Evolutionary conservation across 1,139 yeast genomes (phyloP).

Genomic region (Geotrichum carabidarum): DNA sequence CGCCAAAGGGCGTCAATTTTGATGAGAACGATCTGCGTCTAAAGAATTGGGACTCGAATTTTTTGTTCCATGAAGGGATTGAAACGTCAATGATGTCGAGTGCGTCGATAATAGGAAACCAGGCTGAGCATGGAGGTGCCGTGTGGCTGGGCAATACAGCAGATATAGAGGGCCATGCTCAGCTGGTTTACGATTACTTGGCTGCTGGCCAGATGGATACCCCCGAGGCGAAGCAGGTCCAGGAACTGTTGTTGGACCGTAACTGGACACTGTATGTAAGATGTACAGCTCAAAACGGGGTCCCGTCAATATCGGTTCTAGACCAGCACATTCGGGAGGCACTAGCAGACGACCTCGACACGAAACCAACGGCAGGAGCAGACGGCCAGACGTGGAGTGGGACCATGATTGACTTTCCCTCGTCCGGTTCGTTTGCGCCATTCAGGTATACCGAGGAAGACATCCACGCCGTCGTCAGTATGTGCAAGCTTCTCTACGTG

Average conservation of each 20-base stretch:
- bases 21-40: slow-evolving; percentile 31
- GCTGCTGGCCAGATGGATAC: slow-evolving; percentile 1
- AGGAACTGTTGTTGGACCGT: slow-evolving; percentile 17
- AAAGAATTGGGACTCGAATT: slow-evolving; percentile 69
- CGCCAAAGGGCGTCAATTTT: slow-evolving; percentile 23
- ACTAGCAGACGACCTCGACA: slow-evolving; percentile 9
- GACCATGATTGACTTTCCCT: slow-evolving; percentile 57
- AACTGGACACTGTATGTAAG: slow-evolving; percentile 39
- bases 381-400: slow-evolving; percentile 8
- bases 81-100: slow-evolving; percentile 82
- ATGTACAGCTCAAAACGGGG: slow-evolving; percentile 50
- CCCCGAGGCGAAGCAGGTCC: slow-evolving; percentile 6
- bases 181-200: slow-evolving; percentile 19
- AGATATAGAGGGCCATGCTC: slow-evolving; percentile 42
- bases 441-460: slow-evolving; percentile 27
- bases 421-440: slow-evolving; percentile 52
- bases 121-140: slow-evolving; percentile 30
- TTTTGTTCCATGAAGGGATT: slow-evolving; percentile 65
- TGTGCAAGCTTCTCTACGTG: slow-evolving; percentile 36
- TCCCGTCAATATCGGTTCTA: slow-evolving; percentile 42
- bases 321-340: slow-evolving; percentile 32
- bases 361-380: background rate
- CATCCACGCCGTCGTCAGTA: slow-evolving; percentile 27
- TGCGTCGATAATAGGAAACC: slow-evolving; percentile 53
- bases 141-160: slow-evolving; percentile 79